Evolutionary conservation across 164 flowering plant genomes (phyloP), one percentile per base, ranked within the genome.

Genomic region (Saururus chinensis): DNA sequence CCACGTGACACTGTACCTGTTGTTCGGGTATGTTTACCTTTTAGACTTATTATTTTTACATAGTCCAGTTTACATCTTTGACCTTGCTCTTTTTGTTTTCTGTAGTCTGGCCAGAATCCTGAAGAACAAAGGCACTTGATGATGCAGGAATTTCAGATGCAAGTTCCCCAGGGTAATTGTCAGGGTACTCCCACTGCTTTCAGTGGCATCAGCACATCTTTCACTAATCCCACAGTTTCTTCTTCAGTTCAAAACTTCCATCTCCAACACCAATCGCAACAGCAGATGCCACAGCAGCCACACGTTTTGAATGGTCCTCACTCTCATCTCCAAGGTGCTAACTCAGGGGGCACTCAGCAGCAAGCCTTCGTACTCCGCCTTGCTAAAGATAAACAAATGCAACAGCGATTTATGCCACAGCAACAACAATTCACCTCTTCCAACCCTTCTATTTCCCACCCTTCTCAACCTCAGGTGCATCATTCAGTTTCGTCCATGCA

Each of bases 321-420:
- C 68, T 70, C 84, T 63, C 89, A 85, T 66, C 76, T 81, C 63
- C 95, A 81, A 67, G 83, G 85, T 56, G 57, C 86, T 23, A 82
- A 74, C 69, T 6, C 58, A 55, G 84, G 77, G 3, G 77, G 67
- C 56, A 25, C 81, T 51, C 88, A 78, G 58, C 86, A 80, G 60
- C 95, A 85, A 71, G 84, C 89, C 14, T 82, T 76, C 69, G 77
- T 81, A 17, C 60, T 73, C 37, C 92, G 82, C 41, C 19, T 86
- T 58, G 84, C 87, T 60, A 89, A 84, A 72, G 92, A 88, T 62
- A 81, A 88, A 73, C 86, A 84, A 30, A 92, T 86, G 66, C 91
- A 84, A 57, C 79, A 79, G 56, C 59, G 61, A 51, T 45, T 54
- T 76, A 80, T 65, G 82, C 73, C 66, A 42, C 84, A 75, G 19